Evolutionary conservation across 768 basidiomycete species (phyloP).

Genomic region (Kwoniella botswanensis): DNA sequence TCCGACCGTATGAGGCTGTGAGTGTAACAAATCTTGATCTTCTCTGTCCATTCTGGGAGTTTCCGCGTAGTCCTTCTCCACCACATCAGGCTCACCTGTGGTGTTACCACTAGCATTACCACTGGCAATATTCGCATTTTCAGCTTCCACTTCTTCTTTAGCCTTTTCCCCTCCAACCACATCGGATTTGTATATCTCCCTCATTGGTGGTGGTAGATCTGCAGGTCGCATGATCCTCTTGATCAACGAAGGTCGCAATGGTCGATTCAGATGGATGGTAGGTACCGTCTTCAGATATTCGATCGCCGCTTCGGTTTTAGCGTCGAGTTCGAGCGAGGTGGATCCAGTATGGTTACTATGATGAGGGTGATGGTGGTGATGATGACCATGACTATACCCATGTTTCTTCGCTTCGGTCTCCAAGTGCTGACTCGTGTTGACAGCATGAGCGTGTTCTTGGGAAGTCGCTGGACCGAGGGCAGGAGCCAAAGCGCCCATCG

Average conservation of each 20-base stretch:
- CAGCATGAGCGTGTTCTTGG: neutral
- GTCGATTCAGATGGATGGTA: slow-evolving; percentile 26
- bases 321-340: slow-evolving; percentile 5
- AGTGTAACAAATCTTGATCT: neutral
- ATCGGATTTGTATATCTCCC: slow-evolving; percentile 36
- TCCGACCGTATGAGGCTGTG: neutral
- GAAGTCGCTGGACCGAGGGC: slow-evolving; percentile 10
- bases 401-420: neutral
- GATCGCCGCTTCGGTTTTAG: slow-evolving; percentile 3
- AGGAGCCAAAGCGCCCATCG: slow-evolving; percentile 15
- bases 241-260: slow-evolving; percentile 41
- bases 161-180: slow-evolving; percentile 36
- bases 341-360: neutral
- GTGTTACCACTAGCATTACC: neutral
- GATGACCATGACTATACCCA: slow-evolving; percentile 4
- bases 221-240: slow-evolving; percentile 35
- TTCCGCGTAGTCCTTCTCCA: neutral
- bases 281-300: slow-evolving; percentile 21
- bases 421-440: neutral
- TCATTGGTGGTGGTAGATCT: neutral
- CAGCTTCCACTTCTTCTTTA: slow-evolving; percentile 4
- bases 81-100: neutral
- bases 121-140: slow-evolving; percentile 1
- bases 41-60: neutral
- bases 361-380: neutral